These are phyloP conservation scores for Bauhinia variegata DNA, from an alignment of 306 rosid species.

Conservation along the genomic window DNA sequence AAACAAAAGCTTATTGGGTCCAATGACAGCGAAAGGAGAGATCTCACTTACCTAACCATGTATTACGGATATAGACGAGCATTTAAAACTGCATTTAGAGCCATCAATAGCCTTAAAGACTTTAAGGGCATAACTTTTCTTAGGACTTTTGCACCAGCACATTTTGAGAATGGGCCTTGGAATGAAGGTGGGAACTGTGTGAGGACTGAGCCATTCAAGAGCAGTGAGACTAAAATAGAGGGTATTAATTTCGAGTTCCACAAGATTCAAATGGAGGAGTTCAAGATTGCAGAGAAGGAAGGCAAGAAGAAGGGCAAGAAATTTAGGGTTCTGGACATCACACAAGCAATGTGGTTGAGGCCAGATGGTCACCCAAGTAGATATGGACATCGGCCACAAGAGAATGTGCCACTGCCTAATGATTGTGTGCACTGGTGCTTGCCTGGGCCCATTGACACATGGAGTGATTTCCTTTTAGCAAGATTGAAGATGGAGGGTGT, in stretches of 20 bases:
- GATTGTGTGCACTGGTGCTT: constrained; percentile 95
- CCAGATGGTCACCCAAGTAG: constrained; percentile 95
- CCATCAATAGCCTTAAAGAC: constrained; percentile 53
- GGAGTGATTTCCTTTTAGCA: constrained; percentile 78
- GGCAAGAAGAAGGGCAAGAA: constrained; percentile 61
- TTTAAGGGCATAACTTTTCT: constrained; percentile 65
- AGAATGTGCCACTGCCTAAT: constrained; percentile 67
- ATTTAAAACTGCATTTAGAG: constrained; percentile 61
- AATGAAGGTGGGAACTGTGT: constrained; percentile 79
- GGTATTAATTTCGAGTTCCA: constrained; percentile 60
- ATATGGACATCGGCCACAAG: constrained; percentile 76
- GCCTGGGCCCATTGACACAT: constrained; percentile 83
- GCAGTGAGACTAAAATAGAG: constrained; percentile 54
- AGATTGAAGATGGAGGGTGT: constrained; percentile 76
- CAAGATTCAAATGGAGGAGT: constrained; percentile 82
- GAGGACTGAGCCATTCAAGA: constrained; percentile 70
- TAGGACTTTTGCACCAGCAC: constrained; percentile 77
- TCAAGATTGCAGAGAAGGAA: constrained; percentile 54
- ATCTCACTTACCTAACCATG: constrained; percentile 65
- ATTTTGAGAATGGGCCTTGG: constrained; percentile 88
- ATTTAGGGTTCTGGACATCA: constrained; percentile 69
- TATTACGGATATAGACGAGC: constrained; percentile 79
- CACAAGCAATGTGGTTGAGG: constrained; percentile 65
- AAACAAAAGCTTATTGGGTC: constrained; percentile 62
- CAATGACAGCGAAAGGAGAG: constrained; percentile 58